A percentile compares a stretch with the other conserved stretches of the same genome.
Conservation (phyloP, 2,329 filamentous ascomycete species). For the Colletotrichum falcatum region DNA sequence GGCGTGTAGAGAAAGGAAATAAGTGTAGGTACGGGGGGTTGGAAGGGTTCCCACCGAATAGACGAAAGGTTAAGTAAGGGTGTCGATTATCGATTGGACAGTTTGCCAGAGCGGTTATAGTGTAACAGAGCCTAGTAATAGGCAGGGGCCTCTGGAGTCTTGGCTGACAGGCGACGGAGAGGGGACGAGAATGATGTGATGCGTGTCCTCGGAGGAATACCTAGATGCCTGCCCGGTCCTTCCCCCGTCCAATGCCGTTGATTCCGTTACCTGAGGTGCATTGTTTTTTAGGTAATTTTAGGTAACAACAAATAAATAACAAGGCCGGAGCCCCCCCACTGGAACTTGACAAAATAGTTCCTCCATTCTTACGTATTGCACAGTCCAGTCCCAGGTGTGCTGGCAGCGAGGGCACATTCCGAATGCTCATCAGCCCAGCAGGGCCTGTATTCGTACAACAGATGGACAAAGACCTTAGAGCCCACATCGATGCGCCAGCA, state of each 20-base stretch:
- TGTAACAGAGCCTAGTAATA: not conserved
- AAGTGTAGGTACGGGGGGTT: no score
- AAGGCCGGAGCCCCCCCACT: conserved; percentile 1
- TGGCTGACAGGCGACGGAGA: not conserved
- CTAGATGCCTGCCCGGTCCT: not conserved
- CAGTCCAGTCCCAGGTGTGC: not conserved
- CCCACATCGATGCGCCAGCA: not conserved
- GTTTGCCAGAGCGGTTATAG: conserved; percentile 1
- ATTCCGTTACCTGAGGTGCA: not conserved
- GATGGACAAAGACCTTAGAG: not conserved
- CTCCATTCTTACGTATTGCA: conserved; percentile 24
- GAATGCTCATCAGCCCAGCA: conserved; percentile 15
- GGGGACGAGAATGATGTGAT: not conserved
- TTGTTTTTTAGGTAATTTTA: conserved; percentile 1
- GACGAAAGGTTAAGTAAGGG: conserved; percentile 28
- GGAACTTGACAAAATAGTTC: conserved; percentile 3
- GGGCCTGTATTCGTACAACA: not conserved
- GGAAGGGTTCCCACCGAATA: conserved; percentile 28
- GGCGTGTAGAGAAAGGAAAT: not conserved
- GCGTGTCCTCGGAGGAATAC: not conserved
- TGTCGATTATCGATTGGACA: conserved; percentile 27
- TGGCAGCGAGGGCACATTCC: conserved; percentile 31
- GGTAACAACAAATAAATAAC: conserved; percentile 3
- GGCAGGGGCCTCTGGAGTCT: conserved; percentile 2
- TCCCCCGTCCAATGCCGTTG: not conserved